A percentile compares a stretch with the other conserved stretches of the same genome.
Conservation (phyloP, 176 grass and related monocot genomes). For the Lolium multiflorum region DNA sequence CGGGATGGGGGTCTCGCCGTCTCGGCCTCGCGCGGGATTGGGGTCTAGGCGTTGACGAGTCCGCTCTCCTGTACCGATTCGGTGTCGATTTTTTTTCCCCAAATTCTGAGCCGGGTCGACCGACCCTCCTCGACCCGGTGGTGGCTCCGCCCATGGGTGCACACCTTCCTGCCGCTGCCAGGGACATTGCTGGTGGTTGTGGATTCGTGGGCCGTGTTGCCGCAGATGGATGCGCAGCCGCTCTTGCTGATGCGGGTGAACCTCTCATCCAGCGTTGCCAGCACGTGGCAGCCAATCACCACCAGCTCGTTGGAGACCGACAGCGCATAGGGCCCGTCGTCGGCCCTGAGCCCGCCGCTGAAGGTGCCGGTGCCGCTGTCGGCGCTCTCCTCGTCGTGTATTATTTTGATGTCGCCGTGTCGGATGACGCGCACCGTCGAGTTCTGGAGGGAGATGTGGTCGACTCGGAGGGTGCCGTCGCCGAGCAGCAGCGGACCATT, state of each 20-base stretch:
- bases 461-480: not conserved
- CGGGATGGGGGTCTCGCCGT: too few species aligned
- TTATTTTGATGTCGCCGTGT: not conserved
- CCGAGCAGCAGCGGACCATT: constrained; percentile 10
- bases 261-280: not conserved
- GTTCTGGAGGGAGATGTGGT: not conserved
- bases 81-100: too few species aligned
- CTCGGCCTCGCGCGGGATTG: too few species aligned
- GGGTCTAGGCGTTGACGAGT: too few species aligned
- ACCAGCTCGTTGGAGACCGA: not conserved
- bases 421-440: not conserved
- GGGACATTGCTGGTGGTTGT: too few species aligned
- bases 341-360: not conserved
- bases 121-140: too few species aligned
- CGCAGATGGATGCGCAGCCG: constrained; percentile 38
- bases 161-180: too few species aligned
- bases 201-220: not conserved
- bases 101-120: too few species aligned
- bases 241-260: not conserved
- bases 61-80: too few species aligned
- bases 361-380: not conserved
- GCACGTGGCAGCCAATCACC: constrained; percentile 20
- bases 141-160: too few species aligned
- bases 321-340: not conserved
- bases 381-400: not conserved